Base-by-base conservation (phyloP, 1,284 basidiomycete species). In the Agroathelia rolfsii region DNA sequence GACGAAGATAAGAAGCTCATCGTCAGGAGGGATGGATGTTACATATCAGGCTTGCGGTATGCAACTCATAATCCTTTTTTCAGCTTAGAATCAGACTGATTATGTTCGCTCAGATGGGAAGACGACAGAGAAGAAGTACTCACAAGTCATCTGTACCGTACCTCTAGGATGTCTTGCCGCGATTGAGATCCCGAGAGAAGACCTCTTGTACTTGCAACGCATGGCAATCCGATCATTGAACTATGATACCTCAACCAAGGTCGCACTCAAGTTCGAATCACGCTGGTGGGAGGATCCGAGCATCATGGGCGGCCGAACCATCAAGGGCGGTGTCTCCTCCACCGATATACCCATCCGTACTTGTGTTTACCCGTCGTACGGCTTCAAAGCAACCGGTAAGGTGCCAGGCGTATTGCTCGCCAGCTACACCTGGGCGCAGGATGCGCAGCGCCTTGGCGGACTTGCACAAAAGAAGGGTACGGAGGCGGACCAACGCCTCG, bases 81-180 rank as follows among this genome's bases (percentile, higher is more conserved):
- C n/a, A n/a, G n/a, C n/a, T n/a, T n/a, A n/a, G n/a, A n/a, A n/a
- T n/a, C n/a, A n/a, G n/a, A n/a, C n/a, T n/a, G n/a, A n/a, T n/a
- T n/a, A n/a, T n/a, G n/a, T n/a, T n/a, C n/a, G n/a, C n/a, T n/a
- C n/a, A n/a, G n/a, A n/a, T n/a, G n/a, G n/a, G n/a, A n/a, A n/a
- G n/a, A n/a, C n/a, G n/a, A 12, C 19, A 13, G 7, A 9, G 13
- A 22, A 34, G 16, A 36, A 36, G 12, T 55, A 47, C 38, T 31
- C 35, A 11, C 44, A 58, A 30, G 52, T 58, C 35, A 50, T 61
- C 33, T 45, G 44, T 16, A 58, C 57, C 11, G 32, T 51, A 13
- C 43, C 56, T 3, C 41, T 61, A 8, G 24, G 46, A 15, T 37
- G 39, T 18, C 41, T 57, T 4, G 44, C 45, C 24, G 34, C 36